Conservation (phyloP, 257 asterid species). For the Solanum stenotomum region DNA sequence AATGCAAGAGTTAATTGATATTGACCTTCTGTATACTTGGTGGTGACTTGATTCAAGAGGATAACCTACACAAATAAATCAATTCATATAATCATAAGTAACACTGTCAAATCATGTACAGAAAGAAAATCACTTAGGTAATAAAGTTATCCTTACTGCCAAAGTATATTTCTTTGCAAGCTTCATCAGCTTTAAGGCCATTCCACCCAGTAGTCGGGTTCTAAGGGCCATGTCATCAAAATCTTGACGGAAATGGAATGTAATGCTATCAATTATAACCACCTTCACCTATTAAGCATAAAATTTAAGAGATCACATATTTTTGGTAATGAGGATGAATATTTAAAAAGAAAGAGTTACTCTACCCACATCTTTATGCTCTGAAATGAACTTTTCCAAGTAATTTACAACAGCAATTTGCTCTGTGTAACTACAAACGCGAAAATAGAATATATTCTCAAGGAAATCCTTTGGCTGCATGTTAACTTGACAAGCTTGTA, state of each 20-base stretch:
- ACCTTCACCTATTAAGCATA: constrained; percentile 54
- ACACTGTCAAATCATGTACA: not conserved
- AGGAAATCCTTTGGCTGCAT: constrained; percentile 59
- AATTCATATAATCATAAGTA: not conserved
- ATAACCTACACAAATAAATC: constrained; percentile 53
- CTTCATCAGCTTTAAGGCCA: constrained; percentile 83
- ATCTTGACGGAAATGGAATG: constrained; percentile 95
- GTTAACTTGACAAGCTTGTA: constrained; percentile 30
- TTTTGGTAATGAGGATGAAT: not conserved
- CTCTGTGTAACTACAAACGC: constrained; percentile 83
- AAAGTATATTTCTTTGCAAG: constrained; percentile 66
- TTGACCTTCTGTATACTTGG: constrained; percentile 70
- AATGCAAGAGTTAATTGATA: constrained; percentile 87
- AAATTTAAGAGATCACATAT: not conserved
- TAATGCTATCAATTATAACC: constrained; percentile 77
- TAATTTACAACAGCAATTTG: constrained; percentile 79
- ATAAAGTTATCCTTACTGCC: constrained; percentile 53
- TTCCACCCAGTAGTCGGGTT: constrained; percentile 79
- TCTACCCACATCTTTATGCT: constrained; percentile 79
- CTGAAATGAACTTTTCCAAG: constrained; percentile 71
- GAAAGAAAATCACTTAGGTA: not conserved
- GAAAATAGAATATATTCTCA: constrained; percentile 72
- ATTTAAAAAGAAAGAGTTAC: not conserved
- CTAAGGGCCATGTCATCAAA: constrained; percentile 93
- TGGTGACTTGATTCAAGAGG: constrained; percentile 82